Evolutionary conservation across 345 rosid species (phyloP).

Genomic region (Trapa incisa): DNA sequence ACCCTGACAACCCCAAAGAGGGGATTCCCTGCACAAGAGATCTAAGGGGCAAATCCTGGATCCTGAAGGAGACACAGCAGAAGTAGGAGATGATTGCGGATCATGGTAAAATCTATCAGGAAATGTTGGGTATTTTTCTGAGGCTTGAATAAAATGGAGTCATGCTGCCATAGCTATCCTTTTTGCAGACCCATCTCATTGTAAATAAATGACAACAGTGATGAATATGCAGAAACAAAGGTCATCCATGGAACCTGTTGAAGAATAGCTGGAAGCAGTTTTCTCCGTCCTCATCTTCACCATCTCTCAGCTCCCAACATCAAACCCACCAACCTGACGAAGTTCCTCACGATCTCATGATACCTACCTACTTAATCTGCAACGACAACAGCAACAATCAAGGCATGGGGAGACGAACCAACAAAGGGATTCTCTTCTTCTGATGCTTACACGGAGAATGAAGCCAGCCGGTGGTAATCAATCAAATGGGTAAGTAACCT

Average conservation of each 20-base stretch:
- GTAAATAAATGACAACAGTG: background rate
- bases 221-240: background rate
- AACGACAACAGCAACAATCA: background rate
- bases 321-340: background rate
- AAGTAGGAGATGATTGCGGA: background rate
- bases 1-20: conserved; percentile 17
- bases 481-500: too few relatives aligned
- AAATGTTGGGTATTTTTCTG: background rate
- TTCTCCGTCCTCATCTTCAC: background rate
- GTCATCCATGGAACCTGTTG: background rate
- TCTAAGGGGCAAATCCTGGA: conserved; percentile 44
- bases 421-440: background rate
- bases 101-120: background rate
- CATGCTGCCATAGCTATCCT: too few relatives aligned
- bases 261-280: background rate
- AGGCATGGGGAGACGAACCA: background rate
- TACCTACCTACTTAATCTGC: background rate
- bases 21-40: conserved; percentile 36
- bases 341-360: background rate
- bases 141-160: too few relatives aligned
- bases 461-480: too few relatives aligned
- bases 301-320: conserved; percentile 3
- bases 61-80: conserved; percentile 13
- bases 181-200: too few relatives aligned
- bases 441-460: too few relatives aligned